Percentiles rank a stretch among this genome's conserved stretches.
phyloP scores from a whole-genome alignment of 2,329 filamentous ascomycete species.

The Pseudogymnoascus sp. region DNA sequence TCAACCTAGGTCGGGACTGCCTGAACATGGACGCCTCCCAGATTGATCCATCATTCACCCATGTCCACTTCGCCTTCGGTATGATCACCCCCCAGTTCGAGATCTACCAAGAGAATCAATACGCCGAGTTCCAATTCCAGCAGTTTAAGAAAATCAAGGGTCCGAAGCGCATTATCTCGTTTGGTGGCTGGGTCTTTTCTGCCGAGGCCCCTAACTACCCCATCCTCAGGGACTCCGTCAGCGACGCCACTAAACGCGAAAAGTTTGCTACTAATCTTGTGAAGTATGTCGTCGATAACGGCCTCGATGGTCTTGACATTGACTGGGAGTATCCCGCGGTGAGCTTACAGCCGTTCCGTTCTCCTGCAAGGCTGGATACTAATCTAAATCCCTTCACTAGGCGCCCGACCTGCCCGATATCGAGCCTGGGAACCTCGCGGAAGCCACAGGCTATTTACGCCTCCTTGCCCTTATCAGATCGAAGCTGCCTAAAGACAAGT shows the following conservation, averaged over 20 bases:
- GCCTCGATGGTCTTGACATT: constrained; percentile 26
- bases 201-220: constrained; percentile 31
- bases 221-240: constrained; percentile 32
- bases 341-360: constrained; percentile 14
- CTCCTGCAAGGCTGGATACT: background rate
- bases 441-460: constrained; percentile 28
- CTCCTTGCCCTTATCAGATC: constrained; percentile 25
- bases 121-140: constrained; percentile 26
- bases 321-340: constrained; percentile 31
- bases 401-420: constrained; percentile 21
- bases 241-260: constrained; percentile 26
- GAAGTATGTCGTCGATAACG: constrained; percentile 30
- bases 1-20: constrained; percentile 26
- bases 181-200: constrained; percentile 41
- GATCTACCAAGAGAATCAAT: constrained; percentile 19
- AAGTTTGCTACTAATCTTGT: constrained; percentile 28
- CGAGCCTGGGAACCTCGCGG: constrained; percentile 16
- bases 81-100: constrained; percentile 28
- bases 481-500: constrained; percentile 12
- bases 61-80: constrained; percentile 31
- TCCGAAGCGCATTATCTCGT: constrained; percentile 33
- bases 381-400: background rate
- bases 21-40: constrained; percentile 24
- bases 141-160: constrained; percentile 26
- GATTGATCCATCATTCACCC: constrained; percentile 21